Conservation (phyloP, 208 protist genomes). For the Trypanosoma theileri region DNA sequence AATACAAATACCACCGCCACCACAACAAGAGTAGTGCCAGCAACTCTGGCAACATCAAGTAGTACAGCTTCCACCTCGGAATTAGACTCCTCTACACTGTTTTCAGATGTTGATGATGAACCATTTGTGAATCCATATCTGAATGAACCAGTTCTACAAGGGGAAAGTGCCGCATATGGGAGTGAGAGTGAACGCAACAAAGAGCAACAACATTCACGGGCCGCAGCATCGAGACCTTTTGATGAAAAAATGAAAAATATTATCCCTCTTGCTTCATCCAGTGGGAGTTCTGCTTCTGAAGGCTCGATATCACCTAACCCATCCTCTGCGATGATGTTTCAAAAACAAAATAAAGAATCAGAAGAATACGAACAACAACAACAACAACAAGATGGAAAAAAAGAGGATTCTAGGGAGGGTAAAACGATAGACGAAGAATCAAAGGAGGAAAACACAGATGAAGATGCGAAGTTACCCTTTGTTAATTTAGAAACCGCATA, state of each 20-base stretch:
- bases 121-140: slow-evolving; percentile 13
- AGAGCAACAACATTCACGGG: not conserved
- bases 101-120: not conserved
- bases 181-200: not conserved
- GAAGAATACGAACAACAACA: slow-evolving; percentile 3
- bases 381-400: not conserved
- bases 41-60: slow-evolving; percentile 1
- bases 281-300: not conserved
- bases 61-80: not conserved
- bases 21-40: not conserved
- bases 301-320: not conserved
- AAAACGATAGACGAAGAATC: not conserved
- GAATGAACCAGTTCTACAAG: slow-evolving; percentile 5
- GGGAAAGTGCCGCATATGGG: not conserved
- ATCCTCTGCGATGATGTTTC: not conserved
- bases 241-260: not conserved
- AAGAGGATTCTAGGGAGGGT: not conserved
- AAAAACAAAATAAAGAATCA: not conserved
- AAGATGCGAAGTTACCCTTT: slow-evolving; percentile 20
- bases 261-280: not conserved
- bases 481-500: slow-evolving; percentile 37
- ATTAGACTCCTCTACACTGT: not conserved
- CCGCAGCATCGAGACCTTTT: not conserved
- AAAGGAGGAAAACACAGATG: not conserved
- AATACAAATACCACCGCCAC: not conserved